Evolutionary conservation across 768 basidiomycete species (phyloP).

Genomic region (Naganishia vaughanmartiniae): DNA sequence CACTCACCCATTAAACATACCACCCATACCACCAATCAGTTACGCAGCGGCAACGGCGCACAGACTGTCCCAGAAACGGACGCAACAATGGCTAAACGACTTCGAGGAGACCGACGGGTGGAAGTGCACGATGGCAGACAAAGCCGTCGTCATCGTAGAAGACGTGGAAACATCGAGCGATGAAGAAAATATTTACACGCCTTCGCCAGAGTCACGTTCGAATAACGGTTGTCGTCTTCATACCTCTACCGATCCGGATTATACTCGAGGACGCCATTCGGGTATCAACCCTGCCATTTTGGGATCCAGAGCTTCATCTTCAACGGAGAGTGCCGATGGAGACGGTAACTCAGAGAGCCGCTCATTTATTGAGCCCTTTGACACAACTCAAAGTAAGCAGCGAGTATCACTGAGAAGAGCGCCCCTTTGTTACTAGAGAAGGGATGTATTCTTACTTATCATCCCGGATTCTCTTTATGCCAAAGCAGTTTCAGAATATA

Average conservation of each 20-base stretch:
- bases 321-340: background rate
- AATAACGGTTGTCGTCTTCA: background rate
- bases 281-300: background rate
- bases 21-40: background rate
- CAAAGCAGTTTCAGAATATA: too few species aligned
- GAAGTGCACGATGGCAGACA: background rate
- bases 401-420: background rate
- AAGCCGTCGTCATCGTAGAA: background rate
- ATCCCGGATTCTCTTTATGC: too few species aligned
- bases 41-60: background rate
- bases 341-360: background rate
- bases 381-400: background rate
- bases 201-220: too few species aligned
- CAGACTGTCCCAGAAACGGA: background rate
- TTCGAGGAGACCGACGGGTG: background rate
- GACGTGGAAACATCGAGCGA: conserved; percentile 15
- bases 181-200: background rate
- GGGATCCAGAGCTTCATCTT: background rate
- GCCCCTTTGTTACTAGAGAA: background rate
- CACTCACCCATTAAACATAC: background rate
- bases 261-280: background rate
- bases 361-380: background rate
- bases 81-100: background rate
- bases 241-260: background rate
- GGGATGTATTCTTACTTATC: too few species aligned